phyloP scores from a whole-genome alignment of 1,284 basidiomycete species.

The Filobasidium uniguttulatum region DNA sequence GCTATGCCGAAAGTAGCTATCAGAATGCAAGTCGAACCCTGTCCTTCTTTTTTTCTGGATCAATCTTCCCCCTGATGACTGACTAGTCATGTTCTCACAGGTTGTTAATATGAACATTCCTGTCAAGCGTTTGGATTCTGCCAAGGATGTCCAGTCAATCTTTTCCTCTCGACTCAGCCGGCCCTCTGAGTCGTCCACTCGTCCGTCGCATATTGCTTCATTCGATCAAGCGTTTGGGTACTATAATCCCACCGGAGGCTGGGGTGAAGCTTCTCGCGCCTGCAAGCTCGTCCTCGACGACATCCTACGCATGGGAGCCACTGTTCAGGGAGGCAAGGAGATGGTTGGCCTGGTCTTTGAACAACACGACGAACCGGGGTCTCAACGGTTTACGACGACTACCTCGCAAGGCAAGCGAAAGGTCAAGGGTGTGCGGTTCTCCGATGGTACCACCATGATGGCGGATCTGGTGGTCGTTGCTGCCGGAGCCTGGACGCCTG shows the following conservation, averaged over 20 bases:
- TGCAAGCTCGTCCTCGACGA: conserved; percentile 46
- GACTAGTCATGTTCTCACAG: too few relatives aligned
- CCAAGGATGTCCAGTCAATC: neutral
- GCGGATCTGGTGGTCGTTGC: conserved; percentile 31
- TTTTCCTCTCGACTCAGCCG: neutral
- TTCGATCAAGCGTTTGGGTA: conserved; percentile 40
- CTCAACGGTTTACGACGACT: conserved; percentile 4
- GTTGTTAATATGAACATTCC: neutral
- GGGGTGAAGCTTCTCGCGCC: conserved; percentile 66
- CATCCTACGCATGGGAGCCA: conserved; percentile 47
- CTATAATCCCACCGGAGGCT: conserved; percentile 64
- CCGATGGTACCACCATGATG: conserved; percentile 43
- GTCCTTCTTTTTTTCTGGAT: too few relatives aligned
- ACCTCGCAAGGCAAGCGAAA: conserved; percentile 26
- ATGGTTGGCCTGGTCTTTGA: conserved; percentile 39
- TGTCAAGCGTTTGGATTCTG: neutral
- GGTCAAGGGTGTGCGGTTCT: conserved; percentile 51
- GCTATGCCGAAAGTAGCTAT: conserved; percentile 27
- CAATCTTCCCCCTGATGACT: too few relatives aligned
- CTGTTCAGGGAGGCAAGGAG: conserved; percentile 46
- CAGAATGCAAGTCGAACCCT: conserved; percentile 16
- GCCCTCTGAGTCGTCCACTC: neutral
- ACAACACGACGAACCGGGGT: conserved; percentile 3
- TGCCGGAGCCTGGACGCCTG: conserved; percentile 50
- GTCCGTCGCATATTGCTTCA: conserved; percentile 6